Evolutionary conservation across 208 protist species (phyloP).

Genomic region (Wallacemonas collosoma): DNA sequence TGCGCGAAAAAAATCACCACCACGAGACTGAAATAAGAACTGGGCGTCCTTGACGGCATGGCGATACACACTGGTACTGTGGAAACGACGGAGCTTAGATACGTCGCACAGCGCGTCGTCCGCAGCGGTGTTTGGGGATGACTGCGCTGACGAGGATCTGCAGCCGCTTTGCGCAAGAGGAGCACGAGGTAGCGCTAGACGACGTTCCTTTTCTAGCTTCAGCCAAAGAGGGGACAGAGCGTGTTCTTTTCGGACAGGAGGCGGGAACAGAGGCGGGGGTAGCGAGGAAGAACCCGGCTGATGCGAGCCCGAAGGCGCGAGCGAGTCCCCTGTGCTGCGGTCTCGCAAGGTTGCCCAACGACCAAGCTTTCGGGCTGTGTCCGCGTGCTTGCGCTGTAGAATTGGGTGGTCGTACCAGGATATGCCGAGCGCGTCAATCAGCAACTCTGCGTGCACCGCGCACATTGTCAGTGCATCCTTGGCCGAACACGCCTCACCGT

Average conservation of each 20-base stretch:
- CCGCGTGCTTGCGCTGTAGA: constrained; percentile 79
- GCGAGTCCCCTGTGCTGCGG: constrained; percentile 5
- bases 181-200: neutral
- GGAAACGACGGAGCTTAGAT: constrained; percentile 43
- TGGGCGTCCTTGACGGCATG: constrained; percentile 31
- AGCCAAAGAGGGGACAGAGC: constrained; percentile 56
- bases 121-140: neutral
- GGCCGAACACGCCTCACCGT: constrained; percentile 70
- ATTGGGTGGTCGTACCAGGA: constrained; percentile 69
- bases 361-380: constrained; percentile 68
- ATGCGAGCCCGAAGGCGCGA: constrained; percentile 17
- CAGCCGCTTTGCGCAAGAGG: no score
- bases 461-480: constrained; percentile 74
- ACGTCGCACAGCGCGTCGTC: constrained; percentile 83
- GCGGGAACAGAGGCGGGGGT: constrained; percentile 30
- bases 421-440: constrained; percentile 77
- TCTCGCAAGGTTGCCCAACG: constrained; percentile 56
- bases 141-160: no score
- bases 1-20: constrained; percentile 54
- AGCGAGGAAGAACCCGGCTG: neutral
- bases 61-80: constrained; percentile 51
- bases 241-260: constrained; percentile 77
- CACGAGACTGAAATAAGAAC: constrained; percentile 40
- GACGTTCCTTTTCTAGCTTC: constrained; percentile 27
- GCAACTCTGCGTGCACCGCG: constrained; percentile 79